Evolutionary conservation across 257 asterid genomes (phyloP).

Genomic region (Nicotiana noctiflora): DNA sequence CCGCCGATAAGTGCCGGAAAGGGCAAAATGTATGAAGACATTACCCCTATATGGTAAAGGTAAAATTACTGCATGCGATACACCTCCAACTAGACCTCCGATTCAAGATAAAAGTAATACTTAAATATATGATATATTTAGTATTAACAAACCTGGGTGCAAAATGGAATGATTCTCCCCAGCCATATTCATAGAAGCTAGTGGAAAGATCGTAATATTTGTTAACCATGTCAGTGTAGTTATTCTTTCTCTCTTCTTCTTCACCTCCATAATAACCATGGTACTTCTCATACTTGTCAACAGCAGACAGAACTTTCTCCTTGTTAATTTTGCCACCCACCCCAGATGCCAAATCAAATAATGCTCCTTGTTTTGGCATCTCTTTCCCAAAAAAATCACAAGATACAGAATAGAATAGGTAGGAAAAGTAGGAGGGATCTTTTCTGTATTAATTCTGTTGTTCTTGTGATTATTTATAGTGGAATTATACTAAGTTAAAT

Average conservation of each 20-base stretch:
- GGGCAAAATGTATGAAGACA: too few species aligned
- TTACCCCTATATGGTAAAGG: too few species aligned
- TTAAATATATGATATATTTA: too few species aligned
- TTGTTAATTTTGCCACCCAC: slow-evolving; percentile 83
- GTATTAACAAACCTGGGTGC: slow-evolving; percentile 65
- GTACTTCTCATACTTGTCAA: slow-evolving; percentile 93
- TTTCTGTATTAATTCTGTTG: too few species aligned
- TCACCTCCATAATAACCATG: slow-evolving; percentile 90
- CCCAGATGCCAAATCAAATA: slow-evolving; percentile 81
- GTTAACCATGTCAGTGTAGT: slow-evolving; percentile 92
- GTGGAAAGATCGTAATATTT: slow-evolving; percentile 96
- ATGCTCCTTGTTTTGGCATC: slow-evolving; percentile 70
- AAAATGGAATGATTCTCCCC: slow-evolving; percentile 99
- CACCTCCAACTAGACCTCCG: too few species aligned
- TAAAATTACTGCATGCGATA: too few species aligned
- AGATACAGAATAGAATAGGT: slow-evolving; percentile 15
- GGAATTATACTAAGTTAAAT: too few species aligned
- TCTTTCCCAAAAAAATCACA: slow-evolving; percentile 12
- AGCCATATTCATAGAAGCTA: slow-evolving; percentile 97
- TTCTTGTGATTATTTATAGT: too few species aligned
- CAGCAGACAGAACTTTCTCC: slow-evolving; percentile 71
- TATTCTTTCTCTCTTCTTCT: slow-evolving; percentile 81
- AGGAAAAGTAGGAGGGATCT: too few species aligned
- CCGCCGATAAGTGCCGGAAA: rapidly evolving
- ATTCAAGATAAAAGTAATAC: too few species aligned